These are phyloP conservation scores for Chalara sp. DNA, from an alignment of 2,329 filamentous ascomycete genomes.

Conservation along the genomic window DNA sequence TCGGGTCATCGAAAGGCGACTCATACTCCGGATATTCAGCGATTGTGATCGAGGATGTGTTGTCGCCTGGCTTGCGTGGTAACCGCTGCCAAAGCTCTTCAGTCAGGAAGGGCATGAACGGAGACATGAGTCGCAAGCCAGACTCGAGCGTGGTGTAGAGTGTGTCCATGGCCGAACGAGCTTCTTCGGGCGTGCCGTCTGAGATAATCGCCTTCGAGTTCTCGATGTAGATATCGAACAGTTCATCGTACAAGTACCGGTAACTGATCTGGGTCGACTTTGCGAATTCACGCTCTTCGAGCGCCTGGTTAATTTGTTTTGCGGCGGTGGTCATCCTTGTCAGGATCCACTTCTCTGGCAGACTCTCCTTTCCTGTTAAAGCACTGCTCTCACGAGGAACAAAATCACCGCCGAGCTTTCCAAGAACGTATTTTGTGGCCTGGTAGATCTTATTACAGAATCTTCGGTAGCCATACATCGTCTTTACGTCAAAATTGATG, in stretches of 20 bases:
- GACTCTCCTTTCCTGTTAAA: conserved; percentile 54
- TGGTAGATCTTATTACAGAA: conserved; percentile 99
- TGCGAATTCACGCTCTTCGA: conserved; percentile 66
- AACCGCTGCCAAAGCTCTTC: conserved; percentile 84
- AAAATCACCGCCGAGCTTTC: conserved; percentile 63
- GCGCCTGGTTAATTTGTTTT: conserved; percentile 62
- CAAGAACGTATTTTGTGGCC: conserved; percentile 89
- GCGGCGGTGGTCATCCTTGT: conserved; percentile 71
- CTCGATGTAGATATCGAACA: conserved; percentile 81
- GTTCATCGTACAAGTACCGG: conserved; percentile 70
- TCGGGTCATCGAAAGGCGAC: conserved; percentile 54
- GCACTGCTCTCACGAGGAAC: conserved; percentile 45
- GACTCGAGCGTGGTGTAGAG: conserved; percentile 75
- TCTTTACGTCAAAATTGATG: conserved; percentile 51
- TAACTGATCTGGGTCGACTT: conserved; percentile 67
- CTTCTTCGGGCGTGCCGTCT: conserved; percentile 66
- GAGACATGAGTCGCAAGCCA: conserved; percentile 68
- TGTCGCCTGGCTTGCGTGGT: conserved; percentile 62
- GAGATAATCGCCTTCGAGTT: conserved; percentile 79
- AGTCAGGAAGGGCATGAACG: conserved; percentile 76
- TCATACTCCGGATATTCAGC: conserved; percentile 65
- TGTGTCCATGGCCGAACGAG: conserved; percentile 68
- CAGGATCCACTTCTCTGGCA: conserved; percentile 65
- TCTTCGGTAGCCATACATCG: conserved; percentile 86
- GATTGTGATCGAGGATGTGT: conserved; percentile 65